Evolutionary conservation across 164 flowering plant species (phyloP).

Genomic region (Stephania japonica): DNA sequence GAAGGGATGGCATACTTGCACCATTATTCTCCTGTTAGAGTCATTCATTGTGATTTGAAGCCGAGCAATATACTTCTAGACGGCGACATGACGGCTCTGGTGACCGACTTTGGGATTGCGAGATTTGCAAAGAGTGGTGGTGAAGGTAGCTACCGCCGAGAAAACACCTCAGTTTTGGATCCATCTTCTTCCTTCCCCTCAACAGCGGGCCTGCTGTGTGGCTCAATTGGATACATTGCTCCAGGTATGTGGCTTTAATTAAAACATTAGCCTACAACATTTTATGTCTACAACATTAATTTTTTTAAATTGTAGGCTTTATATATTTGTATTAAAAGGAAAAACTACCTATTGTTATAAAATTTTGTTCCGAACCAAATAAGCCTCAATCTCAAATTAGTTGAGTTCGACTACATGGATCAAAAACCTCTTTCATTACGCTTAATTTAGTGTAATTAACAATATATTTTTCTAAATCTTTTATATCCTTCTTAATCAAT

Average conservation of each 20-base stretch:
- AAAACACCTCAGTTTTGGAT: slow-evolving; percentile 21
- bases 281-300: too few species aligned
- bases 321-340: too few species aligned
- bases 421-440: too few species aligned
- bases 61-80: slow-evolving; percentile 87
- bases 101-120: slow-evolving; percentile 84
- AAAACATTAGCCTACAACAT: not conserved
- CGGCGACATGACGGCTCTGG: slow-evolving; percentile 67
- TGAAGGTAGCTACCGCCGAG: slow-evolving; percentile 12
- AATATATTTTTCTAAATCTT: too few species aligned
- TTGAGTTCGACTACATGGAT: too few species aligned
- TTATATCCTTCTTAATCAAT: too few species aligned
- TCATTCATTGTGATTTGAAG: slow-evolving; percentile 83
- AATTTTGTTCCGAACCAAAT: too few species aligned
- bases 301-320: too few species aligned
- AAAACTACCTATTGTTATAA: too few species aligned
- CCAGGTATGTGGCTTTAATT: slow-evolving; percentile 48
- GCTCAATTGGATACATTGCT: slow-evolving; percentile 88
- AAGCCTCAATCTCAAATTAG: too few species aligned
- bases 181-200: slow-evolving; percentile 46
- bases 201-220: slow-evolving; percentile 67
- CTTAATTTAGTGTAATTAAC: too few species aligned
- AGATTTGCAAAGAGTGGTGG: slow-evolving; percentile 38
- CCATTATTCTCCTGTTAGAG: slow-evolving; percentile 63
- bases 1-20: slow-evolving; percentile 86